Conservation (phyloP, 202 grass and related monocot genomes). For the Zoysia matrella region DNA sequence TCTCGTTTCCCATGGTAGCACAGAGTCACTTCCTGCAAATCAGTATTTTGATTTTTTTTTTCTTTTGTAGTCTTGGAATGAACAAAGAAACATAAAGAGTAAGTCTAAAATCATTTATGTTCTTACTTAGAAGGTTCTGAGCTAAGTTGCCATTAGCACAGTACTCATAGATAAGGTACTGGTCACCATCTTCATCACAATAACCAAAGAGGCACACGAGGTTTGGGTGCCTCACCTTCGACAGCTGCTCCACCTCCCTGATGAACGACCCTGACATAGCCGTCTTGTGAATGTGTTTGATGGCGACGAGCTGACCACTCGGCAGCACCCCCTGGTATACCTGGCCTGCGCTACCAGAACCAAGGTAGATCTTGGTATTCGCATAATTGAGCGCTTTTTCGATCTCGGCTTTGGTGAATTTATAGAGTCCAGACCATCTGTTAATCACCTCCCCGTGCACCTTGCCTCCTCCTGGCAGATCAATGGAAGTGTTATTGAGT, state of each 20-base stretch:
- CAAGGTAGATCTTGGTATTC: constrained; percentile 47
- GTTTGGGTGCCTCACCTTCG: constrained; percentile 63
- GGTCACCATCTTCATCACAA: constrained; percentile 63
- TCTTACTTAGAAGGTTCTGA: constrained; percentile 60
- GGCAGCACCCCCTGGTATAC: constrained; percentile 73
- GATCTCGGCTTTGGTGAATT: constrained; percentile 65
- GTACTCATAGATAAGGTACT: constrained; percentile 71
- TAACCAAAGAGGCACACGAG: constrained; percentile 70
- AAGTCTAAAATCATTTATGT: not conserved
- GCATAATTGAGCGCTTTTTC: constrained; percentile 59
- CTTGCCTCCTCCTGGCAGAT: constrained; percentile 1
- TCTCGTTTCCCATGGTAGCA: constrained; percentile 60
- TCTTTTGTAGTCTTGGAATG: not conserved
- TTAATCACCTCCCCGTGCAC: constrained; percentile 38
- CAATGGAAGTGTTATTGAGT: not conserved
- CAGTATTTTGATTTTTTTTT: not conserved
- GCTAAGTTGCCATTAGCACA: constrained; percentile 65
- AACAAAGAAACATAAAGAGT: not conserved
- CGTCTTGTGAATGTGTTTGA: constrained; percentile 66
- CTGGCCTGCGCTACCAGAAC: constrained; percentile 63
- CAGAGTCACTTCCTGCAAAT: constrained; percentile 48
- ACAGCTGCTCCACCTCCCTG: constrained; percentile 61
- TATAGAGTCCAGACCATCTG: constrained; percentile 67
- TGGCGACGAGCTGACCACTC: constrained; percentile 62
- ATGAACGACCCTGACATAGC: constrained; percentile 56